Evolutionary conservation across 208 protist genomes (phyloP).

Genomic region (Trypanosoma platydactyli): DNA sequence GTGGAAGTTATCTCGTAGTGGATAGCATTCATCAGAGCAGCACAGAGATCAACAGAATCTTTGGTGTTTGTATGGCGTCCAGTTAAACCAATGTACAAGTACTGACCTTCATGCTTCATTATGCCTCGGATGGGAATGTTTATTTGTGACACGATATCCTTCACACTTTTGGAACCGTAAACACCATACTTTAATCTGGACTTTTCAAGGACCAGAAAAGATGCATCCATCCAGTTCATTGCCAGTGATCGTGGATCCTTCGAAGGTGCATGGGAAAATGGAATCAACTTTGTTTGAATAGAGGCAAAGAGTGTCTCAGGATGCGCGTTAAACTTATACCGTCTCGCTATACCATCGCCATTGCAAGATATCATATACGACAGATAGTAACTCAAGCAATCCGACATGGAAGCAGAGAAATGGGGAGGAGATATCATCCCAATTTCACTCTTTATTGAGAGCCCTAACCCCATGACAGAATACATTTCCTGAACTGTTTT

Average conservation of each 20-base stretch:
- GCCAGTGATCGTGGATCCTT: slow-evolving; percentile 21
- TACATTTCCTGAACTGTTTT: slow-evolving; percentile 26
- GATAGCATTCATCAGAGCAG: slow-evolving; percentile 22
- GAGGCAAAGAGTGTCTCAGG: slow-evolving; percentile 24
- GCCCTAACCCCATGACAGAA: slow-evolving; percentile 31
- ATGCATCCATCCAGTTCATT: slow-evolving; percentile 31
- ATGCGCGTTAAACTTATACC: slow-evolving; percentile 27
- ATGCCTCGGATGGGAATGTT: slow-evolving; percentile 31
- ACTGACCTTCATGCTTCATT: slow-evolving; percentile 31
- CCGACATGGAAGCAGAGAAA: slow-evolving; percentile 25
- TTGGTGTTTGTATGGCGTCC: slow-evolving; percentile 17
- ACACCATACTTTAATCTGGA: slow-evolving; percentile 24
- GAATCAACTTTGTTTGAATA: slow-evolving; percentile 27
- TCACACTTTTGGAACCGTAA: slow-evolving; percentile 23
- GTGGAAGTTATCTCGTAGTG: slow-evolving; percentile 27
- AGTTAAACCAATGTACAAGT: slow-evolving; percentile 31
- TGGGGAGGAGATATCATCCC: slow-evolving; percentile 30
- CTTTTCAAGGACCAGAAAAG: slow-evolving; percentile 32
- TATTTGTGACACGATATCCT: slow-evolving; percentile 24
- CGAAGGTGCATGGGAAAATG: slow-evolving; percentile 29
- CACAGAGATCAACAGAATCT: slow-evolving; percentile 11
- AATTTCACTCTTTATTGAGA: slow-evolving; percentile 23
- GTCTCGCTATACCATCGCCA: slow-evolving; percentile 30
- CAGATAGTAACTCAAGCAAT: slow-evolving; percentile 28
- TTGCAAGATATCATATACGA: slow-evolving; percentile 32